Base-by-base conservation (phyloP, 805 yeast species). In the Lipomyces orientalis region DNA sequence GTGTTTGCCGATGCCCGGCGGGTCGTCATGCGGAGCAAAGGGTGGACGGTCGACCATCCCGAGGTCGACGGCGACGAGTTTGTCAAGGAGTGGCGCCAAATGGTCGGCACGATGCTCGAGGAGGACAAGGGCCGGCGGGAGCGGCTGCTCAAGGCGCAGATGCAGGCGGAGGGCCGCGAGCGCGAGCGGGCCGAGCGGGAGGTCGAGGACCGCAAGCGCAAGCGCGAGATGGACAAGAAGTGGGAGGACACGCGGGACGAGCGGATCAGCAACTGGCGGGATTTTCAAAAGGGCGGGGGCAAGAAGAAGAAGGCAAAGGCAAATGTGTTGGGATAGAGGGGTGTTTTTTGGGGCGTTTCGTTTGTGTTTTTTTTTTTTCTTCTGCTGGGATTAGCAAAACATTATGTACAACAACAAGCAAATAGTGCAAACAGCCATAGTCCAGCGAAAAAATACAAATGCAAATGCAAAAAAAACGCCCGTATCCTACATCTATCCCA, bases 201-300 rank as follows among this genome's bases (percentile, higher is more conserved):
- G 37, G 66, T 67, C 22, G 77, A 76, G 16, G 79, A 79, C 65
- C 76, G 78, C 12, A 75, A 79, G 55, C 76, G 76, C 62, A 75
- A 79, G 60, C 67, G 74, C 54, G 78, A 84, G 58, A 75, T 81
- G 71, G 83, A 82, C 51, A 75, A 79, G 60, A 78, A 80, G 25
- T 89, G 93, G 93, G 92, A 88, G 71, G 85, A 83, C 61, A 82
- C 82, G 14, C 69, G 91, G 59, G 91, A 87, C 55, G 75, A 75
- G 10, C 76, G 93, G 49, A 90, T 89, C 5, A 75, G 77, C 7
- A 86, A 81, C 73, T 89, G 93, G 93, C 77, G 91, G 62, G 75
- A 73, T 8, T 88, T 83, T 74, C 75, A 80, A 14, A 76, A 79
- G 46, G 81, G 82, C 65, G 75, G 79, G 16, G 82, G 79, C 37